Conservation (phyloP, 2,329 filamentous ascomycete species). For the Curvularia hawaiiensis region DNA sequence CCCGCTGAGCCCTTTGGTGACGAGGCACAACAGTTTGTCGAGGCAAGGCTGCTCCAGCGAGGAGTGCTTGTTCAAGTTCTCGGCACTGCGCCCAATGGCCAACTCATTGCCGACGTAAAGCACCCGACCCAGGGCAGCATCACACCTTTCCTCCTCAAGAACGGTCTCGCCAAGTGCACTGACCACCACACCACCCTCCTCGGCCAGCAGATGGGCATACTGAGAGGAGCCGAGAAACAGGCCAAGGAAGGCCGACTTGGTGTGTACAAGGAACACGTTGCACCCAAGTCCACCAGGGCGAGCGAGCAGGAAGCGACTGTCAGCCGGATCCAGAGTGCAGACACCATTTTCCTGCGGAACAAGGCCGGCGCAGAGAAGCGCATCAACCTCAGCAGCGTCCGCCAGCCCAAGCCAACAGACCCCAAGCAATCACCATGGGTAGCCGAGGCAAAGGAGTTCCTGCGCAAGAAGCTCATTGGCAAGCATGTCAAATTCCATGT, state of each 20-base stretch:
- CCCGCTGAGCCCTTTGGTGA: conserved; percentile 88
- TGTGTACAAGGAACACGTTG: conserved; percentile 80
- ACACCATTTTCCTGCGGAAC: conserved; percentile 84
- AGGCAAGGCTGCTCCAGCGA: conserved; percentile 83
- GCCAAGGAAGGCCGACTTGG: conserved; percentile 79
- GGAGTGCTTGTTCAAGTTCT: conserved; percentile 82
- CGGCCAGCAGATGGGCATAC: conserved; percentile 81
- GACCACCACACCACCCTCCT: conserved; percentile 96
- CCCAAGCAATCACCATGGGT: conserved; percentile 85
- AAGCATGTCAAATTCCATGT: conserved; percentile 91
- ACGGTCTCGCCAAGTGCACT: conserved; percentile 88
- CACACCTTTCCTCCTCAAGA: conserved; percentile 85
- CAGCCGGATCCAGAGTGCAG: conserved; percentile 82
- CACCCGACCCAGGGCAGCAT: conserved; percentile 89
- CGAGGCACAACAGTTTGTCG: conserved; percentile 86
- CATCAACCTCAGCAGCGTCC: conserved; percentile 88
- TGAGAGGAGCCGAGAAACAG: conserved; percentile 84
- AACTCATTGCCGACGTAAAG: conserved; percentile 84
- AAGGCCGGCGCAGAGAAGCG: conserved; percentile 87
- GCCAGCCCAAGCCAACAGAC: conserved; percentile 89
- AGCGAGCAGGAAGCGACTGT: conserved; percentile 81
- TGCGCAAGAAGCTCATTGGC: conserved; percentile 91
- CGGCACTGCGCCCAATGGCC: conserved; percentile 85
- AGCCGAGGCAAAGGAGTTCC: conserved; percentile 93
- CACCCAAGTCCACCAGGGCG: conserved; percentile 63